Evolutionary conservation across 495 filamentous ascomycete species (phyloP).

Genomic region (Halenospora varia): DNA sequence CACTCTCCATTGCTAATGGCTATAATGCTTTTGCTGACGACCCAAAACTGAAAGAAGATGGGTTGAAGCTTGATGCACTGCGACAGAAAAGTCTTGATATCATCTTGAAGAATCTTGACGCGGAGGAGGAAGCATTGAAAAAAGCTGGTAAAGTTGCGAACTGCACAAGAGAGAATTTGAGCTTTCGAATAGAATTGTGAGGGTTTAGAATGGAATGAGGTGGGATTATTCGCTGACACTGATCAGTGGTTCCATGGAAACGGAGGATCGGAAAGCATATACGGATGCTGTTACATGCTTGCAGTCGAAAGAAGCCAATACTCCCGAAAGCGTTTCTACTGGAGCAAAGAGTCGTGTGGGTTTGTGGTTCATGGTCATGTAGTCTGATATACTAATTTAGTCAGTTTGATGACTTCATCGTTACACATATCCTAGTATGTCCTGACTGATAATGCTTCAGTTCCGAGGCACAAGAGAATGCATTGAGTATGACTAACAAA

Average conservation of each 20-base stretch:
- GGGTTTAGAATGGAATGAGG: not conserved
- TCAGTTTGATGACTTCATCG: constrained; percentile 70
- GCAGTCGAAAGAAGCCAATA: constrained; percentile 41
- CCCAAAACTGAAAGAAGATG: too few species aligned
- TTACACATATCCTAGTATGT: constrained; percentile 64
- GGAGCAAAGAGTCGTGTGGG: constrained; percentile 21
- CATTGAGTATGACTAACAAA: too few species aligned
- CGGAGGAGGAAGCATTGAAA: not conserved
- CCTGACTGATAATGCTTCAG: too few species aligned
- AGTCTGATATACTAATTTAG: constrained; percentile 48
- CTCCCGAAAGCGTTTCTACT: not conserved
- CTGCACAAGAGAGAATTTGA: not conserved
- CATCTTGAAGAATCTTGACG: too few species aligned
- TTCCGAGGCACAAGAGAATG: too few species aligned
- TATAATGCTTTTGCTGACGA: too few species aligned
- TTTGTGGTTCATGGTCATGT: too few species aligned
- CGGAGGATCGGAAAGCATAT: constrained; percentile 49
- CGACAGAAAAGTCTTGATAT: too few species aligned
- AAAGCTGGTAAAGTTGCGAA: not conserved
- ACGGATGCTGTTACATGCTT: constrained; percentile 62
- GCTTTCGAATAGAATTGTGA: not conserved
- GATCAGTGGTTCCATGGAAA: constrained; percentile 49
- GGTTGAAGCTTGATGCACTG: too few species aligned
- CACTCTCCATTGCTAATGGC: too few species aligned
- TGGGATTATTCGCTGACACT: too few species aligned